Percentiles rank a stretch among this genome's conserved stretches.
Evolutionary conservation across 2,329 filamentous ascomycete genomes (phyloP).

Genomic region (Xylaria sp.): DNA sequence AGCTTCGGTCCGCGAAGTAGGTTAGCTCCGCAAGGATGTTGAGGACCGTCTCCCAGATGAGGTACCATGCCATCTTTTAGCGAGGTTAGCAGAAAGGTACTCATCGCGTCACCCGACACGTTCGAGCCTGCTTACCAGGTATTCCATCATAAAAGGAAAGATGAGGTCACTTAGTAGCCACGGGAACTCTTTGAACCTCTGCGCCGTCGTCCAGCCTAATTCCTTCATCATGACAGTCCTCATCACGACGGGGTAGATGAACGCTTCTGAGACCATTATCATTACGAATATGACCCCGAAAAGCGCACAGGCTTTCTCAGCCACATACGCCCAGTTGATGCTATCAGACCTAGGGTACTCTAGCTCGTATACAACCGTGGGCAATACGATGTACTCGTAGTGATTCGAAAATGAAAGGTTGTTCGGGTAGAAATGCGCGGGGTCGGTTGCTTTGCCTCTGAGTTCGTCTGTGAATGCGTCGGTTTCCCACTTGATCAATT

Average conservation of each 20-base stretch:
- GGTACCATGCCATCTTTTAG: constrained; percentile 68
- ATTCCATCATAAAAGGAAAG: constrained; percentile 80
- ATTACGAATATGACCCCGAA: constrained; percentile 77
- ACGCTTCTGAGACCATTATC: constrained; percentile 76
- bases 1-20: constrained; percentile 74
- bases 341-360: constrained; percentile 71
- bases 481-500: constrained; percentile 70
- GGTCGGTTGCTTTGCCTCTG: constrained; percentile 59
- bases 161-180: constrained; percentile 76
- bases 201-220: constrained; percentile 59
- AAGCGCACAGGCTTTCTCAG: constrained; percentile 70
- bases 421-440: constrained; percentile 61
- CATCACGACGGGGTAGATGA: constrained; percentile 75
- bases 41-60: constrained; percentile 77
- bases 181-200: constrained; percentile 69
- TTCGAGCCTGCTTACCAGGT: constrained; percentile 49
- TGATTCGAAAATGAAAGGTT: constrained; percentile 69
- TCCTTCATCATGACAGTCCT: constrained; percentile 70
- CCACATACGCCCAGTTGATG: constrained; percentile 75
- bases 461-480: constrained; percentile 66
- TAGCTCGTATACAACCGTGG: constrained; percentile 78
- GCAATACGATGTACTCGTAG: constrained; percentile 73
- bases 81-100: constrained; percentile 4
- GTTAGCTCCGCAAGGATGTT: constrained; percentile 79
- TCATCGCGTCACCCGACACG: not conserved